Evolutionary conservation across 202 grass and related monocot species (phyloP).

Genomic region (Digitaria exilis): DNA sequence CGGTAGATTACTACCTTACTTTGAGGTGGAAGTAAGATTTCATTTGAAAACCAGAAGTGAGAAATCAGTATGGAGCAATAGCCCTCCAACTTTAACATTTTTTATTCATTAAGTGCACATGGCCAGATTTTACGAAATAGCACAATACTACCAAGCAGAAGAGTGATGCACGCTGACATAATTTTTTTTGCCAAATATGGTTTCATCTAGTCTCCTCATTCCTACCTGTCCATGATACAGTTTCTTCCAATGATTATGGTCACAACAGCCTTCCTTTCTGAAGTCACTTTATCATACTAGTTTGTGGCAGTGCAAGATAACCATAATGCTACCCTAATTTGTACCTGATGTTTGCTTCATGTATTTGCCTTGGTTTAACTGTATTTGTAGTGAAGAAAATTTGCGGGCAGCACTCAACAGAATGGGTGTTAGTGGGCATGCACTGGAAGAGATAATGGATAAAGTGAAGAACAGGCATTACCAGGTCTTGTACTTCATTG

Average conservation of each 20-base stretch:
- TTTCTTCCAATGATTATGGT: not conserved
- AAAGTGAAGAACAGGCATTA: constrained; percentile 94
- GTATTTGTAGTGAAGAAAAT: constrained; percentile 76
- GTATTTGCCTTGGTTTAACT: too few relatives aligned
- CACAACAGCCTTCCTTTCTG: not conserved
- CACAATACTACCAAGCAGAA: not conserved
- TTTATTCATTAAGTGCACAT: not conserved
- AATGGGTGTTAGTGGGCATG: constrained; percentile 68
- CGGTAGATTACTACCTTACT: constrained; percentile 2
- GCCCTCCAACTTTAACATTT: constrained; percentile 1
- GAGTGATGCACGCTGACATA: not conserved
- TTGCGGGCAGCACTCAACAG: constrained; percentile 91
- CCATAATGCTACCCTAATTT: not conserved
- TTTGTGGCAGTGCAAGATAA: constrained; percentile 16
- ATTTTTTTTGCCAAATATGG: not conserved
- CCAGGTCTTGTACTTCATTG: constrained; percentile 55
- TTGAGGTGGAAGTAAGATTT: not conserved
- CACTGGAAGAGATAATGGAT: constrained; percentile 80
- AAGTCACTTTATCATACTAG: constrained; percentile 12
- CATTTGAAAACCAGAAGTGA: constrained; percentile 10
- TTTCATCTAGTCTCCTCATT: not conserved
- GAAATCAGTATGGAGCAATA: not conserved
- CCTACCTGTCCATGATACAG: not conserved
- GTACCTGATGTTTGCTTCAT: too few relatives aligned
- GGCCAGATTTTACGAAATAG: not conserved